Evolutionary conservation across 2,329 filamentous ascomycete species (phyloP), one percentile per base, ranked within the genome.

Genomic region (Fusarium dimerum): DNA sequence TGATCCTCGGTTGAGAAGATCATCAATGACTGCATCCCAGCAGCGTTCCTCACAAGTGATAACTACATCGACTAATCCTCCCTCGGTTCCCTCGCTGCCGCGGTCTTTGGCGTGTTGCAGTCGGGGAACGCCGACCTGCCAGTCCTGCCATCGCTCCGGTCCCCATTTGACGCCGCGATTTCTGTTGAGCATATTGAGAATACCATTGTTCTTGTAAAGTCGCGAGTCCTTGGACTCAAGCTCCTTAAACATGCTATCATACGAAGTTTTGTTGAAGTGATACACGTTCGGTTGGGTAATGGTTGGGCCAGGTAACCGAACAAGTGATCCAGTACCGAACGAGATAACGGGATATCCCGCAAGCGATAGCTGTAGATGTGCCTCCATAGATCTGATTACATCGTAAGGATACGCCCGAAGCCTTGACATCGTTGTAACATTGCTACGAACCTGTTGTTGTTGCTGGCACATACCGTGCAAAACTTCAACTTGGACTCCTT

Each of bases 401-500:
- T 18, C 16, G 32, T 57, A 50, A 40, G 51, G 57, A 48, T 50
- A 47, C 43, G 43, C 36, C n/a, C 6, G 17, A 5, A 17, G 40
- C 26, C 17, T 9, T 45, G 30, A 30, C 15, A 13, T 32, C 39
- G 7, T 30, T 18, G 11, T 13, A 46, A 17, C 42, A n/a, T n/a
- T 38, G 49, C 17, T 45, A 66, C 80, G 58, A 79, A 96, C 85
- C 94, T 86, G 69, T 99, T 99, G 73, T 99, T 92, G 67, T 99
- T 99, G 67, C 92, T 96, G 8, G 94, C 94, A 74, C 94, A 99
- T n/a, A 99, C 93, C 3, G 94, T 97, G 78, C 92, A 97, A 74
- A 97, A 97, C 69, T 90, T 95, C 56, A 99, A 82, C 74, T 94
- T 96, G 80, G 87, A 96, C 47, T 80, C 83, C n/a, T 76, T 77